Percentiles rank a stretch among this genome's conserved stretches.
Conservation (phyloP, 352 stramenopile genomes). For the Halophytophthora polymorphica region DNA sequence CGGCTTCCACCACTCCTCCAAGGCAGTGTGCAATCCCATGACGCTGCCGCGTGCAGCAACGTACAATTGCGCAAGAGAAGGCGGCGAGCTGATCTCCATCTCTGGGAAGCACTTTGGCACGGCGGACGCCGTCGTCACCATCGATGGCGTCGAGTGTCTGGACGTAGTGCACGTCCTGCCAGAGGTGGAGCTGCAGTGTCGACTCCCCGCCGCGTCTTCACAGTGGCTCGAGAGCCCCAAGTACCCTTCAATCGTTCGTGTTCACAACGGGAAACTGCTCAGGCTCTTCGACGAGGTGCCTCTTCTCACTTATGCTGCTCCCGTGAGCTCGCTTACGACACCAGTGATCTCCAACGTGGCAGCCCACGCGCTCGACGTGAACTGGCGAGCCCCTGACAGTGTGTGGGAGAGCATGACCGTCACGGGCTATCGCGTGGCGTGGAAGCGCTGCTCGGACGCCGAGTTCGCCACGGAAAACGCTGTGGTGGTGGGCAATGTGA, state of each 20-base stretch:
- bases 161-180: conserved; percentile 52
- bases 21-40: conserved; percentile 45
- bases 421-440: conserved; percentile 80
- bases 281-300: conserved; percentile 51
- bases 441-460: conserved; percentile 37
- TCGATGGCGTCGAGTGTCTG: conserved; percentile 68
- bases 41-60: conserved; percentile 50
- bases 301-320: conserved; percentile 64
- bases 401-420: conserved; percentile 76
- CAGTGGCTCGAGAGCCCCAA: conserved; percentile 28
- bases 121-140: conserved; percentile 58
- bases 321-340: conserved; percentile 26
- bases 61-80: conserved; percentile 67
- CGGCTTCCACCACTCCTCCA: conserved; percentile 34
- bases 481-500: conserved; percentile 86
- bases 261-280: conserved; percentile 62
- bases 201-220: conserved; percentile 43
- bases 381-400: conserved; percentile 61
- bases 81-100: conserved; percentile 54
- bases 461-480: conserved; percentile 24
- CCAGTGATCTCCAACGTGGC: conserved; percentile 77
- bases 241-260: conserved; percentile 53
- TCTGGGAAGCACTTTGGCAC: conserved; percentile 74
- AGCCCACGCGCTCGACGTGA: conserved; percentile 71
- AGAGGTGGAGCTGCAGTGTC: conserved; percentile 74